A percentile compares a stretch with the other conserved stretches of the same genome.
Evolutionary conservation across 352 stramenopile species (phyloP).

Genomic region (Globisporangium takayamanum): DNA sequence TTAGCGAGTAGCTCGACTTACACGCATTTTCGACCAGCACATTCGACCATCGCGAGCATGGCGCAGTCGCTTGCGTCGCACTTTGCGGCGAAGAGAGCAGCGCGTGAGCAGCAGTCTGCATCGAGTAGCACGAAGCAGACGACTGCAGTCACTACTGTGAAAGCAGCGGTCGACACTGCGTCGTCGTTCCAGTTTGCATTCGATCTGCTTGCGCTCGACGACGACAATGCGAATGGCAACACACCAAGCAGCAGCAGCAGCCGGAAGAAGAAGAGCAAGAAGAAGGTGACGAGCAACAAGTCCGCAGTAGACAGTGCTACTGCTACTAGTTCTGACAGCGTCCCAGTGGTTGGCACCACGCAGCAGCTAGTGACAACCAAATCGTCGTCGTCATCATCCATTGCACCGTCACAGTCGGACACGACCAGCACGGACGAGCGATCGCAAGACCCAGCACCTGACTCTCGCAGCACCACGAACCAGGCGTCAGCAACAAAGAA

Average conservation of each 20-base stretch:
- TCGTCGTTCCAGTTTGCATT: slow-evolving; percentile 15
- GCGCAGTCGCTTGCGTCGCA: slow-evolving; percentile 10
- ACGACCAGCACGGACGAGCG: no score
- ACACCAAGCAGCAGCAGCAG: not conserved
- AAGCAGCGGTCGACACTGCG: not conserved
- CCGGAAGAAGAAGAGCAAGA: slow-evolving; percentile 16
- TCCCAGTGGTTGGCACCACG: no score
- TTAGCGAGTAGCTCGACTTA: no score
- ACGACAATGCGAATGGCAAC: not conserved
- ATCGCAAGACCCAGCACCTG: no score
- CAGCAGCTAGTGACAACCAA: no score
- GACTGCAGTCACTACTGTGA: not conserved
- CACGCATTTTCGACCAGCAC: not conserved
- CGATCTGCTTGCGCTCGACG: not conserved
- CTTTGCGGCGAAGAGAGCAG: slow-evolving; percentile 14
- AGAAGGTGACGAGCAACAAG: slow-evolving; percentile 3
- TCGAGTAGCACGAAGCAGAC: not conserved
- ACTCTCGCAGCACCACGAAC: not conserved
- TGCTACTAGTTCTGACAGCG: no score
- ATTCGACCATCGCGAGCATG: not conserved
- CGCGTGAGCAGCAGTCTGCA: slow-evolving; percentile 1
- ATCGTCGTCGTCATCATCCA: no score
- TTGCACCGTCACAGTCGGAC: no score
- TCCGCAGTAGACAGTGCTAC: not conserved
- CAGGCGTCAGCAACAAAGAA: not conserved